Evolutionary conservation across 345 rosid species (phyloP).

Genomic region (Clarkia xantiana): DNA sequence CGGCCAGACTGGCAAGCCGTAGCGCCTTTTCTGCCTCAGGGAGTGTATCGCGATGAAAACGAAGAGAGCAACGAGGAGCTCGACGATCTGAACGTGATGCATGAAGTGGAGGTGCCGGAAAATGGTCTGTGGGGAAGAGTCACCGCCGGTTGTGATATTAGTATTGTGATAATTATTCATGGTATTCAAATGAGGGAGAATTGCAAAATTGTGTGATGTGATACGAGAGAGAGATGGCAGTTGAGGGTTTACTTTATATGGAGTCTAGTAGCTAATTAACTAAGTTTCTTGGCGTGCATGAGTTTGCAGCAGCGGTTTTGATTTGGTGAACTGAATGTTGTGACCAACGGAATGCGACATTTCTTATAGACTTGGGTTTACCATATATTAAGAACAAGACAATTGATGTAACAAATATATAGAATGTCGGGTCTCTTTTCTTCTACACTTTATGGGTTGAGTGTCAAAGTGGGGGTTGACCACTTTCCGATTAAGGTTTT

Average conservation of each 20-base stretch:
- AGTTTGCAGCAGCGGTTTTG: conserved; percentile 37
- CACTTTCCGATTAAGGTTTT: neutral
- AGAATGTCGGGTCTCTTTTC: neutral
- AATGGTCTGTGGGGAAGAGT: neutral
- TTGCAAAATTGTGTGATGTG: conserved; percentile 10
- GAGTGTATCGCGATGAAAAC: conserved; percentile 37
- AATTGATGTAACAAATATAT: no score
- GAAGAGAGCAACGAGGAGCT: conserved; percentile 34
- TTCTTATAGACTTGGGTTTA: neutral
- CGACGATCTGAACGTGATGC: conserved; percentile 34
- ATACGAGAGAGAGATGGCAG: neutral
- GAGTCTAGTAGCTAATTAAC: neutral
- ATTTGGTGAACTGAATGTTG: conserved; percentile 72
- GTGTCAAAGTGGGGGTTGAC: neutral
- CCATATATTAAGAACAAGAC: neutral
- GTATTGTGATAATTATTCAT: conserved; percentile 31
- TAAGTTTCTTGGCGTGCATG: conserved; percentile 38
- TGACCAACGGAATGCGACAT: neutral
- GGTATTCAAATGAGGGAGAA: conserved; percentile 9
- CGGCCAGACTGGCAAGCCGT: conserved; percentile 74
- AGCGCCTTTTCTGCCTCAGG: conserved; percentile 31
- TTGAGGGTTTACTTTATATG: conserved; percentile 4
- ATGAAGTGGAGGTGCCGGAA: conserved; percentile 20
- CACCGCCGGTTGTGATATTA: conserved; percentile 20
- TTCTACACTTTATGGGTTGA: no score